Evolutionary conservation across 169 alveolate genomes (phyloP).

Genomic region (Cryptosporidium bovis): DNA sequence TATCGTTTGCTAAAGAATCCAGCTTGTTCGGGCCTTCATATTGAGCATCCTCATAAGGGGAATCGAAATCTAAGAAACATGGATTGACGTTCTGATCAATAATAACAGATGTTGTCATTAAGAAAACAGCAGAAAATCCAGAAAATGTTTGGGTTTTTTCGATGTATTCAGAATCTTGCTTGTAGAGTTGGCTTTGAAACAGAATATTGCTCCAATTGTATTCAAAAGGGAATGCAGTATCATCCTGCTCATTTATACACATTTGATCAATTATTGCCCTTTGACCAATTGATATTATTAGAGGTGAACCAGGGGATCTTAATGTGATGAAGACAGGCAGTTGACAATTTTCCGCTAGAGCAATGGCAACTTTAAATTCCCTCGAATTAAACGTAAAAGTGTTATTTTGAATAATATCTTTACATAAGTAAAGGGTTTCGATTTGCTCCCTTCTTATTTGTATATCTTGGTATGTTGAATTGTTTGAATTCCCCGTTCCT

Average conservation of each 20-base stretch:
- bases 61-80: slow-evolving; percentile 9
- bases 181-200: slow-evolving; percentile 13
- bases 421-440: slow-evolving; percentile 37
- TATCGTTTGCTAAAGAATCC: too few species aligned
- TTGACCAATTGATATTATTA: slow-evolving; percentile 69
- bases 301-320: slow-evolving; percentile 62
- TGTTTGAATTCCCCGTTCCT: slow-evolving; percentile 7
- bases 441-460: slow-evolving; percentile 65
- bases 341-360: slow-evolving; percentile 70
- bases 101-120: slow-evolving; percentile 11
- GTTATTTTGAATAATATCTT: slow-evolving; percentile 17
- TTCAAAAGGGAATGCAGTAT: slow-evolving; percentile 28
- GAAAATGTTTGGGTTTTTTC: slow-evolving; percentile 40
- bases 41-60: slow-evolving; percentile 3
- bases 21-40: too few species aligned
- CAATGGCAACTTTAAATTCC: slow-evolving; percentile 64
- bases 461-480: slow-evolving; percentile 56
- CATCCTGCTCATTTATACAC: slow-evolving; percentile 21
- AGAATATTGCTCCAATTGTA: slow-evolving; percentile 58
- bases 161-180: slow-evolving; percentile 24
- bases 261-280: slow-evolving; percentile 66
- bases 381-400: slow-evolving; percentile 59
- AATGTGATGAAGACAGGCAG: slow-evolving; percentile 58
- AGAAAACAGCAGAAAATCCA: slow-evolving; percentile 70
- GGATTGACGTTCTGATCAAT: neutral